A percentile compares a stretch with the other conserved stretches of the same genome.
These are phyloP conservation scores for Chytriomyces sp. DNA, from an alignment of 192 early-diverging fungal species.

Conservation along the genomic window DNA sequence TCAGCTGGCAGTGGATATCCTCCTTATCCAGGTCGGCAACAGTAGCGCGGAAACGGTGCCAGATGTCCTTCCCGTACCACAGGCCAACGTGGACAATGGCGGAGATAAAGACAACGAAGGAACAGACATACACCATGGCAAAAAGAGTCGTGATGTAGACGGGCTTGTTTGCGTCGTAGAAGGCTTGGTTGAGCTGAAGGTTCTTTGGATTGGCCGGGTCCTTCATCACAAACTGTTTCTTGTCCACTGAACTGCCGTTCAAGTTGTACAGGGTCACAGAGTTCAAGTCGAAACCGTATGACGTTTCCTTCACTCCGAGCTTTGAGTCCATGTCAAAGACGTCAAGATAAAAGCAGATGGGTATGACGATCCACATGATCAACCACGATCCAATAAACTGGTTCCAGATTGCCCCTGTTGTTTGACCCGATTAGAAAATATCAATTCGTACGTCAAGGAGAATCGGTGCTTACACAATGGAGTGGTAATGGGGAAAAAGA, in stretches of 20 bases:
- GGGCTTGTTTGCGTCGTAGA: slow-evolving; percentile 8
- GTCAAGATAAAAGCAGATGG: background rate
- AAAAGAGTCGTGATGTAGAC: slow-evolving; percentile 30
- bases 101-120: slow-evolving; percentile 56
- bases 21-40: background rate
- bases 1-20: slow-evolving; percentile 69
- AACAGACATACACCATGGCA: slow-evolving; percentile 30
- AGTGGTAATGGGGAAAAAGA: slow-evolving; percentile 13
- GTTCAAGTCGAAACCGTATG: background rate
- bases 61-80: slow-evolving; percentile 54
- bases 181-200: slow-evolving; percentile 14
- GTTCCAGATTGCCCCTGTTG: slow-evolving; percentile 16
- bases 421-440: background rate
- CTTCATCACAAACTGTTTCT: background rate
- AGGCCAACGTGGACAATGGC: slow-evolving; percentile 63
- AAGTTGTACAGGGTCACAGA: background rate
- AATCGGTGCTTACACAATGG: slow-evolving; percentile 7
- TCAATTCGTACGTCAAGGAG: background rate
- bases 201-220: background rate
- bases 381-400: slow-evolving; percentile 3
- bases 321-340: slow-evolving; percentile 14
- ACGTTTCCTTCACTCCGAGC: background rate
- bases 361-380: slow-evolving; percentile 4
- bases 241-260: background rate
- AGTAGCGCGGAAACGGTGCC: slow-evolving; percentile 17